Evolutionary conservation across 2,329 filamentous ascomycete species (phyloP).

Genomic region (Colletotrichum tofieldiae): DNA sequence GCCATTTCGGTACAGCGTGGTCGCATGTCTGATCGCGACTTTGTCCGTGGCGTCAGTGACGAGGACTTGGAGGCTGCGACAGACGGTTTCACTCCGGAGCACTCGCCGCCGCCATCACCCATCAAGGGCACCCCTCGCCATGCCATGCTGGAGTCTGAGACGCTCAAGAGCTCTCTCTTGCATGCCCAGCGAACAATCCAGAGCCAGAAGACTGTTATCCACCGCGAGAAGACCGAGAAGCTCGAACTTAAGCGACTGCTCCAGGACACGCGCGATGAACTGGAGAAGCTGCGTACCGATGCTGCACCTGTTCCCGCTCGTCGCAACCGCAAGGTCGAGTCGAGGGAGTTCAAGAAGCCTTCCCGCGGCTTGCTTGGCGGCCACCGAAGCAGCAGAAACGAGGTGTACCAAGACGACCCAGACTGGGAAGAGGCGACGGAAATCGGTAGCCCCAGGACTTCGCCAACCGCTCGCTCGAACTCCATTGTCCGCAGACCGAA

Average conservation of each 20-base stretch:
- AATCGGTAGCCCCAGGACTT: constrained; percentile 69
- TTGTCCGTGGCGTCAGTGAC: constrained; percentile 70
- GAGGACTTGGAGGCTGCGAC: constrained; percentile 76
- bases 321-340: constrained; percentile 75
- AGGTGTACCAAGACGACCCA: constrained; percentile 84
- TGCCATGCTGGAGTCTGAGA: constrained; percentile 94
- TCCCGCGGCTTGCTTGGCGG: constrained; percentile 79
- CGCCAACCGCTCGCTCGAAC: constrained; percentile 50
- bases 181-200: constrained; percentile 98
- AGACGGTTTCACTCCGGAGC: constrained; percentile 84
- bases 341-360: constrained; percentile 84
- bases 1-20: constrained; percentile 83
- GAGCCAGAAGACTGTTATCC: constrained; percentile 92
- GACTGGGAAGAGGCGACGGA: constrained; percentile 87
- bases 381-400: constrained; percentile 80
- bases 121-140: constrained; percentile 93
- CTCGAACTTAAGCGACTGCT: constrained; percentile 95
- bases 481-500: constrained; percentile 49
- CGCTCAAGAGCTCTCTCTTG: constrained; percentile 91
- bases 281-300: constrained; percentile 79
- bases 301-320: constrained; percentile 64
- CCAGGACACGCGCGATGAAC: constrained; percentile 93
- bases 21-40: constrained; percentile 76
- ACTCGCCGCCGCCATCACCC: constrained; percentile 91
- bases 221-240: constrained; percentile 99